These are phyloP conservation scores for Pseudogymnoascus pannorum DNA, from an alignment of 2,329 filamentous ascomycete genomes.

Conservation along the genomic window DNA sequence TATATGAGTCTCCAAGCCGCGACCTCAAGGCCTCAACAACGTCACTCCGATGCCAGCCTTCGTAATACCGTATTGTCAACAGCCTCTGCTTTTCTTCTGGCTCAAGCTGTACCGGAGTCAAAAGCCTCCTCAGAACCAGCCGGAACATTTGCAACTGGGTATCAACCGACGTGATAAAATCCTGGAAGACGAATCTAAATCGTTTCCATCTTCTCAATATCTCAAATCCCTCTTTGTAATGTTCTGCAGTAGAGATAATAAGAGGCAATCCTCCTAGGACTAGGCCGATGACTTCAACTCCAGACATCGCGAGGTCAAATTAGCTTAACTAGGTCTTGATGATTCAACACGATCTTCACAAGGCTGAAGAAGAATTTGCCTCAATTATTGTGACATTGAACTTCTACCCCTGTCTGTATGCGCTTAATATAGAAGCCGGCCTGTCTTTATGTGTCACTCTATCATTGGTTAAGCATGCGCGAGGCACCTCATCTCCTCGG, in stretches of 20 bases:
- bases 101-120: conserved; percentile 18
- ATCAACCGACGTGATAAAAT: conserved; percentile 20
- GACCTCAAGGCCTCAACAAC: conserved; percentile 12
- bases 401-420: not conserved
- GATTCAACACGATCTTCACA: not conserved
- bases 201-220: conserved; percentile 20
- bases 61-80: conserved; percentile 15
- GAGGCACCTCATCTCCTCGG: not conserved
- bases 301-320: conserved; percentile 19
- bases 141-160: conserved; percentile 20
- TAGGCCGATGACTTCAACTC: conserved; percentile 20
- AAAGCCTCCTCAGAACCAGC: conserved; percentile 17
- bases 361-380: not conserved
- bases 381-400: not conserved
- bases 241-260: conserved; percentile 19
- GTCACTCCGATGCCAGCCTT: conserved; percentile 18
- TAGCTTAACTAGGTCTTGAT: not conserved
- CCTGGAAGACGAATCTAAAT: conserved; percentile 19
- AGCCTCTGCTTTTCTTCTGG: conserved; percentile 18
- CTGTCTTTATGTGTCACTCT: not conserved
- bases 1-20: conserved; percentile 17
- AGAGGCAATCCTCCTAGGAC: conserved; percentile 21
- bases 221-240: conserved; percentile 23
- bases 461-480: not conserved
- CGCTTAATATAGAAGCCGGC: not conserved